Evolutionary conservation across 306 rosid genomes (phyloP).

Genomic region (Benincasa hispida): DNA sequence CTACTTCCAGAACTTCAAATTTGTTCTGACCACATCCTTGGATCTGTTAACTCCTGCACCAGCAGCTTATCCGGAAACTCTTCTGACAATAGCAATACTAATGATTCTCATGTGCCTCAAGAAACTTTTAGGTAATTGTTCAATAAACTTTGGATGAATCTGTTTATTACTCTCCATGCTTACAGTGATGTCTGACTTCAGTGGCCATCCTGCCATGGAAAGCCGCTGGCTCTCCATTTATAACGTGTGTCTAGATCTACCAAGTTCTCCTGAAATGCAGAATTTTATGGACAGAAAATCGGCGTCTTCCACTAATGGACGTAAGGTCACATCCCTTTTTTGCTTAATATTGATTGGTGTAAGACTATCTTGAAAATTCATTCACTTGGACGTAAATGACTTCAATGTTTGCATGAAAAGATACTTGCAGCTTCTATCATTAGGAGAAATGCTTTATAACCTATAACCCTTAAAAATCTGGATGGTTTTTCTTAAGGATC

Average conservation of each 20-base stretch:
- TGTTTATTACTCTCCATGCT: slow-evolving; percentile 10
- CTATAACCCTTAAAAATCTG: neutral
- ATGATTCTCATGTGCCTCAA: slow-evolving; percentile 20
- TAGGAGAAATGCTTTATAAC: neutral
- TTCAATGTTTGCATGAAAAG: neutral
- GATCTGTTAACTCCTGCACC: slow-evolving; percentile 5
- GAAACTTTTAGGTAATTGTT: slow-evolving; percentile 24
- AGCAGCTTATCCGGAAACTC: slow-evolving; percentile 18
- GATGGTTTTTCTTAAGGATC: neutral
- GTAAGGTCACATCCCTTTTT: slow-evolving; percentile 29
- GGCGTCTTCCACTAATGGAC: slow-evolving; percentile 17
- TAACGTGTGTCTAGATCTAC: slow-evolving; percentile 51
- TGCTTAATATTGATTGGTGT: neutral
- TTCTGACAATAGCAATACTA: slow-evolving; percentile 15
- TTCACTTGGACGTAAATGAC: neutral
- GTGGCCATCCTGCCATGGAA: slow-evolving; percentile 33
- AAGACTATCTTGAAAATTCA: neutral
- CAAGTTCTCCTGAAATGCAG: slow-evolving; percentile 44
- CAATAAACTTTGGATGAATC: neutral
- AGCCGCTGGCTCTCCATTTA: slow-evolving; percentile 50
- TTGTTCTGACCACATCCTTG: slow-evolving; percentile 16
- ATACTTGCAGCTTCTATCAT: neutral
- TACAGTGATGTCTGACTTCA: slow-evolving; percentile 24
- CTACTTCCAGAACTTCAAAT: slow-evolving; percentile 26
- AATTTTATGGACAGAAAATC: slow-evolving; percentile 24